phyloP scores from a whole-genome alignment of 495 filamentous ascomycete genomes.

The Lasiosphaeria miniovina region DNA sequence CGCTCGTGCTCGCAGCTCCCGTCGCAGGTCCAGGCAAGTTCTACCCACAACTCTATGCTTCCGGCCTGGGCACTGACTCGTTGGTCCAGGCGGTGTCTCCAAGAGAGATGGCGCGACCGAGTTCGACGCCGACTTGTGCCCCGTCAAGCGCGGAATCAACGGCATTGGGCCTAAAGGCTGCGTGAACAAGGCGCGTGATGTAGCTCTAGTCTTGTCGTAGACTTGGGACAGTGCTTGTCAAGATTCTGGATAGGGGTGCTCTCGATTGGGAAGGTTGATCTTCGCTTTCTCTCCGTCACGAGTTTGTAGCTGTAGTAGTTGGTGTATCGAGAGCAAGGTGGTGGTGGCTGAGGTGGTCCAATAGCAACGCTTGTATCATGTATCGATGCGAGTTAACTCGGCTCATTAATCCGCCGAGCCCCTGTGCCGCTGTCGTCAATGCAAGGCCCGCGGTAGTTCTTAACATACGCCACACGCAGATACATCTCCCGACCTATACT shows the following conservation, averaged over 20 bases:
- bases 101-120: conserved; percentile 1
- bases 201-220: no score
- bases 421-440: background rate
- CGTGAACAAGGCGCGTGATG: background rate
- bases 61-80: background rate
- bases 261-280: background rate
- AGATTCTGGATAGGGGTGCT: background rate
- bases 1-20: background rate
- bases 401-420: background rate
- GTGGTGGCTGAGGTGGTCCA: no score
- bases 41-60: background rate
- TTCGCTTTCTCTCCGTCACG: background rate
- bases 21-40: background rate
- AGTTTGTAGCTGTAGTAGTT: no score
- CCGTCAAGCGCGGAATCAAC: background rate
- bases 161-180: background rate
- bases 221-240: background rate
- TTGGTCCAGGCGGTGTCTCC: background rate
- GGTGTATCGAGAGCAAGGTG: no score
- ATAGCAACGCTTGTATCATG: no score
- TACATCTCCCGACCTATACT: no score
- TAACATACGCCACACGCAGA: no score
- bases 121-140: background rate
- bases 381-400: background rate
- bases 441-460: background rate